Evolutionary conservation across 2,329 filamentous ascomycete species (phyloP), one percentile per base, ranked within the genome.

Genomic region (Akanthomyces muscarius): DNA sequence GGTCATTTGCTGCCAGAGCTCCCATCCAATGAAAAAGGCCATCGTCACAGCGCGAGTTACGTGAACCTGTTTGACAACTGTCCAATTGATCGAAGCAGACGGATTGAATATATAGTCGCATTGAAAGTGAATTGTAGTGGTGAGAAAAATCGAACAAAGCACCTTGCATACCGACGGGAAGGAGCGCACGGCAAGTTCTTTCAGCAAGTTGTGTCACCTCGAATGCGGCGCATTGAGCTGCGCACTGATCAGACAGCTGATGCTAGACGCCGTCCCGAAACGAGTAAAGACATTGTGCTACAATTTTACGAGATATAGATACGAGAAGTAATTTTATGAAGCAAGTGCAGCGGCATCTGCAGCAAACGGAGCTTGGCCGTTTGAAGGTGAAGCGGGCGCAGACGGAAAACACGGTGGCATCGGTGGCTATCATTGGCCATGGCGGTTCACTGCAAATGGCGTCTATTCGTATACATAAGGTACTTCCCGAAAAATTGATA

Each of bases 1-100:
- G 60, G 88, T 90, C 87, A 97, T 88, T 79, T 96, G 87, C 81
- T 95, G 86, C 92, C 92, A 97, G 70, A 95, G 78, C 68, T 84
- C 79, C 92, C 92, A 96, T 56, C 78, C 81, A 48, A 80, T 70
- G 75, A 90, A 91, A 75, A 92, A 91, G 45, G 70, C 73, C 57
- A 67, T 70, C 70, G 75, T 76, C 55, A 67, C 61, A 65, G 63
- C 61, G 69, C 74, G 2, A 77, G 10, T 23, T 78, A 55, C 78
- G 78, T 1, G 67, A 28, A 1, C 68, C 71, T 2, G n/a, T n/a
- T 25, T 14, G 23, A 21, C 16, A 4, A 21, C 18, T 25, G 2
- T 8, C 23, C 11, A 13, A 25, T 48, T 33, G 41, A 33, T 42
- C 21, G 11, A 30, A n/a, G 38, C 18, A 23, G 14, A 30, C 18